Conservation (phyloP, 1,284 basidiomycete species). For the Tetrapyrgos nigripes region DNA sequence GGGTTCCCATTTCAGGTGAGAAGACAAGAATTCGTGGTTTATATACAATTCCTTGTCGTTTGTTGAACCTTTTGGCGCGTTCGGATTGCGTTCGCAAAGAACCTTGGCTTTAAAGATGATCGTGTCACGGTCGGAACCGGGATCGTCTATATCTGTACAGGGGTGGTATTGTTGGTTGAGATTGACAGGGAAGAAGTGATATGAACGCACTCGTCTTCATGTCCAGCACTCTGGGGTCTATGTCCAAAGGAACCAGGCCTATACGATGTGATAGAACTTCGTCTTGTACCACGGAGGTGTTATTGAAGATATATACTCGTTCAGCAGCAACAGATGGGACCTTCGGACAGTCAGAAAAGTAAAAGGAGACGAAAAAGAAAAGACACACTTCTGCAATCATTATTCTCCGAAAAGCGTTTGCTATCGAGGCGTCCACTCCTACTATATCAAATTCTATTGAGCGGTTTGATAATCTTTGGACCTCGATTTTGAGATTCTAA, state of each 20-base stretch:
- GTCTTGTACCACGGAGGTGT: conserved; percentile 94
- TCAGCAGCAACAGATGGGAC: conserved; percentile 95
- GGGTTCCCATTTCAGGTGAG: conserved; percentile 83
- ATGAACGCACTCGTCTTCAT: conserved; percentile 46
- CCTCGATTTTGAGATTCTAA: conserved; percentile 76
- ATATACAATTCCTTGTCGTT: conserved; percentile 73
- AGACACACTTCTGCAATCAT: conserved; percentile 88
- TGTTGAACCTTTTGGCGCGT: conserved; percentile 59
- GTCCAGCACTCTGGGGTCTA: conserved; percentile 78
- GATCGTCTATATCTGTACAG: conserved; percentile 46
- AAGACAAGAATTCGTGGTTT: conserved; percentile 80
- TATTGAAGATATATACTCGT: conserved; percentile 94
- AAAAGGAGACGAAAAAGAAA: neutral
- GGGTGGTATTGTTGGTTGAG: neutral
- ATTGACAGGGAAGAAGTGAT: conserved; percentile 24
- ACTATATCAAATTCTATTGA: conserved; percentile 95
- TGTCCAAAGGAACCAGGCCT: conserved; percentile 88
- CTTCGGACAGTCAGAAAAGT: conserved; percentile 44
- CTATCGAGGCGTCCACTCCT: conserved; percentile 95
- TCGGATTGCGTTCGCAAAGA: conserved; percentile 69
- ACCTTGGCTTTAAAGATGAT: conserved; percentile 87
- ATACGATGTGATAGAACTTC: conserved; percentile 93
- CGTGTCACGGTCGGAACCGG: conserved; percentile 90
- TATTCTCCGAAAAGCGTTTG: conserved; percentile 93
- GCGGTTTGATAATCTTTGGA: conserved; percentile 81